Evolutionary conservation across 2,329 filamentous ascomycete genomes (phyloP), one percentile per base, ranked within the genome.

Genomic region (Fusarium mangiferae): DNA sequence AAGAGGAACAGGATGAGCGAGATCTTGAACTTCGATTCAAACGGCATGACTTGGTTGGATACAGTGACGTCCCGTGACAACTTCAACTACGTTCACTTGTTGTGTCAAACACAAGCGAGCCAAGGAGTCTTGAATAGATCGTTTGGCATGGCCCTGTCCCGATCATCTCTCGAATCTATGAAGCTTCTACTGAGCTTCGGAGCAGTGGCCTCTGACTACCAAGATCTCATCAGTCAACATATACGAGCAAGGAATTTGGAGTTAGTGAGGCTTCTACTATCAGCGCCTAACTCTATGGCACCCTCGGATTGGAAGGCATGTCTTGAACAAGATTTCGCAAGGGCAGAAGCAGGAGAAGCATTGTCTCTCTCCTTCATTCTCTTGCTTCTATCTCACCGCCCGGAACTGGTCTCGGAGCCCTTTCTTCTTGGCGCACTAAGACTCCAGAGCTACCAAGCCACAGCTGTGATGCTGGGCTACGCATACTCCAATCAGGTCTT

Each of bases 171-270:
- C 1, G 35, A 35, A 6, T 41, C 55, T 0, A 57, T 61, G 48
- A 68, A 57, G 5, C 54, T 73, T 1, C 45, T 73, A 0, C 10
- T 73, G 3, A 74, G 70, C 5, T 73, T 74, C 2, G 71, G 71
- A 5, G 71, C 70, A 1, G n/a, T 41, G 1, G 62, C 66, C 11
- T 57, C 49, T 0, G 38, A 28, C 1, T 52, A 33, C 8, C 13
- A 51, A 9, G 57, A 36, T 1, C 7, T 18, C 1, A 35, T 73
- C 3, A 4, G 14, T 3, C 15, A 62, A 0, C 61, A 63, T 1
- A 24, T 71, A 15, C 46, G 30, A 20, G 26, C 20, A 5, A 30
- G 20, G 0, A 65, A 74, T 3, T 2, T 73, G 7, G 52, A 61
- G 0, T 10, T 73, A 0, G 28, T 60, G 5, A 48, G n/a, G 4